Evolutionary conservation across 2,329 filamentous ascomycete species (phyloP), one percentile per base, ranked within the genome.

Genomic region (Graphilbum fragrans): DNA sequence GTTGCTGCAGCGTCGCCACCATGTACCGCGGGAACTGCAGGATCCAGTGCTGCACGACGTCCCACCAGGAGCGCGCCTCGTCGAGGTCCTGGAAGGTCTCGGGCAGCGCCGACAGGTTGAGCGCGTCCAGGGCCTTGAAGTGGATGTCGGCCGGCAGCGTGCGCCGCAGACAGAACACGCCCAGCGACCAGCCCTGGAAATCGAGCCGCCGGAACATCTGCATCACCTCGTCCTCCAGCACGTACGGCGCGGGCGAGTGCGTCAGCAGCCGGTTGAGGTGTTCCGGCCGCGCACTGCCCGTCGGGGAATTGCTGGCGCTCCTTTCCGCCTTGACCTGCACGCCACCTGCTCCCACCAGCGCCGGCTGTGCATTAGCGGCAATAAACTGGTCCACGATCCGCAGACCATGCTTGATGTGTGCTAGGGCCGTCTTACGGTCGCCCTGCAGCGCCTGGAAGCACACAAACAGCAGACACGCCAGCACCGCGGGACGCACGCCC

Each of bases 381-480:
- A 55, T 42, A 18, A 63, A 54, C 40, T 60, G 59, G 32, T 57
- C 53, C 17, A 62, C 49, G 45, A 65, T 57, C 43, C 50, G 53
- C 41, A 60, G 55, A 1, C 62, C 62, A 41, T 56, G 58, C 37
- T 50, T 53, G 37, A 63, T 51, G 45, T 65, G 62, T 8, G 53
- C 48, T 14, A 61, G 50, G 1, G 60, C 60, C 1, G 55, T 55
- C 18, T 50, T 49, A 10, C 49, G 48, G 43, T 63, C 61, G 19
- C 56, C 58, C 44, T 64, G 60, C 32, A 62, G 41, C 2, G 54
- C 52, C 41, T 63, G 60, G 39, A 63, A 62, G 39, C 59, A 53
- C 41, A 58, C 53, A 46, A 63, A 62, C 34, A 63, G 54, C 37
- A 63, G 51, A 41, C 55, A 61, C 42, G 58, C 57, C 3, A 62